phyloP scores from a whole-genome alignment of 306 rosid genomes.

The Fagus sylvatica region DNA sequence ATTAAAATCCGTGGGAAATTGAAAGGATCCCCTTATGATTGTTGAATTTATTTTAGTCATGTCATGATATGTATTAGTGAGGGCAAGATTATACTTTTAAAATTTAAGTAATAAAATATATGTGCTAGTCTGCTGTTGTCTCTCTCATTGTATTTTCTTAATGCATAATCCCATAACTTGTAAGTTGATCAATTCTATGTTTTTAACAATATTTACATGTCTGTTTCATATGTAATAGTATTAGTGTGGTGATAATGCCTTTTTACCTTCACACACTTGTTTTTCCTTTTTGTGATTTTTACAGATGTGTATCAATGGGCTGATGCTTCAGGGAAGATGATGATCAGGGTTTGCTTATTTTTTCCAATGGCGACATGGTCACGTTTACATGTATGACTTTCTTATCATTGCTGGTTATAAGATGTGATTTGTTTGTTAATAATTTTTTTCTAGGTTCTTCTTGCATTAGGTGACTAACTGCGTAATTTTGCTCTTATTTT shows the following conservation, averaged over 20 bases:
- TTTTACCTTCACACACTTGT: constrained; percentile 5
- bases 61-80: not conserved
- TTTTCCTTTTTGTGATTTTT: constrained; percentile 20
- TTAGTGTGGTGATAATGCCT: not conserved
- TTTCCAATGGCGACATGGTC: constrained; percentile 83
- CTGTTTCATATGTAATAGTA: not conserved
- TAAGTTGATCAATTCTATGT: not conserved
- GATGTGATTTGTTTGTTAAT: not conserved
- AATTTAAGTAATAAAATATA: not conserved
- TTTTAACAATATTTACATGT: not conserved
- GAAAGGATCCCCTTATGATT: not conserved
- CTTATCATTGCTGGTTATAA: constrained; percentile 15
- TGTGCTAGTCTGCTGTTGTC: not conserved
- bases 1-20: not conserved
- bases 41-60: not conserved
- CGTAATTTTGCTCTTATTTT: not conserved
- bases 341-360: constrained; percentile 74
- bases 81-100: not conserved
- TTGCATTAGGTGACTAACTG: not conserved
- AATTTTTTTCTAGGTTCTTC: not conserved
- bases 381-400: constrained; percentile 52
- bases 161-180: not conserved
- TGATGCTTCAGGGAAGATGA: constrained; percentile 70
- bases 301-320: constrained; percentile 95
- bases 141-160: not conserved